Evolutionary conservation across 768 basidiomycete genomes (phyloP).

Genomic region (Dentipellis sp.): DNA sequence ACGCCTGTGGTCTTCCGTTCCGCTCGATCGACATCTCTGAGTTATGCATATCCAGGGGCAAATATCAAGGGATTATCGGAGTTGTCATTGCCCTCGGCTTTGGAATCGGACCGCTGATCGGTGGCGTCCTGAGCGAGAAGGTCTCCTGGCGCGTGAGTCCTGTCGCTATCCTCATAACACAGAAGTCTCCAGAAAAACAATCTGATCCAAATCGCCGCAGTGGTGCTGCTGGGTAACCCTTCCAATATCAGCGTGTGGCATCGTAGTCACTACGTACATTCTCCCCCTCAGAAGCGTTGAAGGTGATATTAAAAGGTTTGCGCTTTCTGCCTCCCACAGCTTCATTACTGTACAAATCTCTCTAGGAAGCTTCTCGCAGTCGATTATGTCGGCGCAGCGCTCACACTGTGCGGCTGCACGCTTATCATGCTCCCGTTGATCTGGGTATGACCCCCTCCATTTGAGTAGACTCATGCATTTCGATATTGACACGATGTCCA

Average conservation of each 20-base stretch:
- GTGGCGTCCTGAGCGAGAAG: constrained; percentile 54
- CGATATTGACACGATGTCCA: background rate
- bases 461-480: too few relatives aligned
- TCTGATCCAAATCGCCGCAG: constrained; percentile 18
- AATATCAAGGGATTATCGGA: constrained; percentile 70
- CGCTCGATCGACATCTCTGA: background rate
- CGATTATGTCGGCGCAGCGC: constrained; percentile 50
- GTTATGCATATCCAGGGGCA: constrained; percentile 35
- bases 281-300: constrained; percentile 63
- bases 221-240: constrained; percentile 76
- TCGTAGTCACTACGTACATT: constrained; percentile 48
- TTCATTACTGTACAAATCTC: background rate
- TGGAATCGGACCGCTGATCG: constrained; percentile 58
- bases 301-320: constrained; percentile 45
- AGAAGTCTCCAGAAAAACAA: background rate
- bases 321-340: background rate
- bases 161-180: background rate
- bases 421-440: constrained; percentile 63
- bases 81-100: constrained; percentile 53
- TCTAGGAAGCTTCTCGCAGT: constrained; percentile 52
- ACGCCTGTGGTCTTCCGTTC: constrained; percentile 7
- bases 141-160: constrained; percentile 46
- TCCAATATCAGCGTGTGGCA: constrained; percentile 44
- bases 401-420: constrained; percentile 53
- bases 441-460: constrained; percentile 48